These are phyloP conservation scores for Candida incommunis DNA, from an alignment of 805 yeast genomes.

Conservation along the genomic window DNA sequence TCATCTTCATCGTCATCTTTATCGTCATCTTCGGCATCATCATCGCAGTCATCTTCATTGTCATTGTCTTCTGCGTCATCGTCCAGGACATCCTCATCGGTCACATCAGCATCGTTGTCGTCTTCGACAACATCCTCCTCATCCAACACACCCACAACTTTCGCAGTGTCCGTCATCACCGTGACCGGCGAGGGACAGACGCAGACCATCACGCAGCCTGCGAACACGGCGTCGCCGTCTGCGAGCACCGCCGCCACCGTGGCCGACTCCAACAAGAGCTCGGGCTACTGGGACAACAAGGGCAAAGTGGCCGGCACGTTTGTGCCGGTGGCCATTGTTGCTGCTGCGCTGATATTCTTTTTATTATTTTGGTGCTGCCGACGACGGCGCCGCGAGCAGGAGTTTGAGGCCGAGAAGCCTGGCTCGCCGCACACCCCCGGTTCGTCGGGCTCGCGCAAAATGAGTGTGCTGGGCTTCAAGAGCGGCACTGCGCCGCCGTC, in stretches of 20 bases:
- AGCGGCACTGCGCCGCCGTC: constrained; percentile 8
- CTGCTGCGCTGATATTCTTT: constrained; percentile 28
- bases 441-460: constrained; percentile 3
- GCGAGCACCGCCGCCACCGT: constrained; percentile 5
- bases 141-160: constrained; percentile 4
- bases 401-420: constrained; percentile 7
- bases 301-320: constrained; percentile 83
- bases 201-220: constrained; percentile 9
- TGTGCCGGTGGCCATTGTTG: constrained; percentile 61
- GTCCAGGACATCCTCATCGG: constrained; percentile 8
- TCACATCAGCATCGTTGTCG: constrained; percentile 5
- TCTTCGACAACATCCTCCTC: constrained; percentile 5
- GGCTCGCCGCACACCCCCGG: constrained; percentile 3
- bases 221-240: constrained; percentile 6
- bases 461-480: constrained; percentile 8
- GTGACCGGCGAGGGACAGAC: constrained; percentile 14
- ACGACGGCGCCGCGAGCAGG: constrained; percentile 15
- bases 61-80: constrained; percentile 8
- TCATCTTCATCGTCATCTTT: constrained; percentile 11
- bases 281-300: constrained; percentile 41
- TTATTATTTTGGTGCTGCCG: constrained; percentile 31
- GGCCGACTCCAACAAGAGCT: constrained; percentile 4
- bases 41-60: constrained; percentile 7
- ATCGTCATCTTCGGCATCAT: neutral
- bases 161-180: constrained; percentile 15